These are phyloP conservation scores for Diutina catenulata DNA, from an alignment of 1,139 yeast genomes.

Conservation along the genomic window DNA sequence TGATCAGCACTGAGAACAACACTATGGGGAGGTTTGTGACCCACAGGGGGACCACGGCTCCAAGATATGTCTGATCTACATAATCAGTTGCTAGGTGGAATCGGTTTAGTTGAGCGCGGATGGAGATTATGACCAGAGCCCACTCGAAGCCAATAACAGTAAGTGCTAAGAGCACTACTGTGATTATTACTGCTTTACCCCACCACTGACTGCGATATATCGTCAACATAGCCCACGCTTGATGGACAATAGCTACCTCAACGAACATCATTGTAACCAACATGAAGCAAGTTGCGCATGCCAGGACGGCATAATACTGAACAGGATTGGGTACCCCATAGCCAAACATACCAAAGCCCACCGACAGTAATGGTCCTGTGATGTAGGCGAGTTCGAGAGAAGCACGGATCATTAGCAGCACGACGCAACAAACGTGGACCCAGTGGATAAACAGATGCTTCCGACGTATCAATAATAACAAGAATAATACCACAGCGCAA, in stretches of 20 bases:
- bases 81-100: not conserved
- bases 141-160: not conserved
- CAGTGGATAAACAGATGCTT: not conserved
- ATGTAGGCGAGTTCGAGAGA: not conserved
- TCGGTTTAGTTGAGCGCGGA: not conserved
- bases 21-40: slow-evolving; percentile 38
- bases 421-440: not conserved
- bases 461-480: not conserved
- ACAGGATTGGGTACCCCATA: not conserved
- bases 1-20: slow-evolving; percentile 57
- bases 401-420: not conserved
- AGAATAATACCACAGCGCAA: not conserved
- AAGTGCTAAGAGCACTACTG: not conserved
- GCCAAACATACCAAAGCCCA: not conserved
- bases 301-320: not conserved
- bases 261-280: not conserved
- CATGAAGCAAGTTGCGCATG: not conserved
- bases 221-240: slow-evolving; percentile 1
- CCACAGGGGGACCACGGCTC: not conserved
- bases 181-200: not conserved
- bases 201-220: not conserved
- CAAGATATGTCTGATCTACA: not conserved
- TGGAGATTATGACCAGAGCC: not conserved
- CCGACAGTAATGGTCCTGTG: not conserved
- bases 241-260: not conserved